Evolutionary conservation across 2,329 filamentous ascomycete species (phyloP).

Genomic region (Cytospora chrysosperma): DNA sequence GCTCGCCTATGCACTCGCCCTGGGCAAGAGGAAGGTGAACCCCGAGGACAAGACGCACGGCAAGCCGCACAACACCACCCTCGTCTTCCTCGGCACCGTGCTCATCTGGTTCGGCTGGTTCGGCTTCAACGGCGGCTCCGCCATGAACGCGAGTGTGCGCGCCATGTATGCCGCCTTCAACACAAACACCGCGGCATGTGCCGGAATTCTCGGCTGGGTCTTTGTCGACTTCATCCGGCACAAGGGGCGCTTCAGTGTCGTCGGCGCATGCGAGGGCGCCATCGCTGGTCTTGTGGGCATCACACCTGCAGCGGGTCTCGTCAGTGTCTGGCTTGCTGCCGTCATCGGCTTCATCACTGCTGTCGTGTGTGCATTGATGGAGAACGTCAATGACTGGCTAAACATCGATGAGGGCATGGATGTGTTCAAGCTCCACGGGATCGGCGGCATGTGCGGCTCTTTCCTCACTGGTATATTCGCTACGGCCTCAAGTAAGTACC

Average conservation of each 20-base stretch:
- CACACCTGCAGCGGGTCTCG: slow-evolving; percentile 56
- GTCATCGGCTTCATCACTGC: slow-evolving; percentile 54
- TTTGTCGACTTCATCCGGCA: slow-evolving; percentile 50
- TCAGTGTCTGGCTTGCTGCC: slow-evolving; percentile 50
- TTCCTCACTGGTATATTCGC: slow-evolving; percentile 59
- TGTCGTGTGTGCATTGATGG: slow-evolving; percentile 45
- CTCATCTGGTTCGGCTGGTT: slow-evolving; percentile 66
- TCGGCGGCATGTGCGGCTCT: slow-evolving; percentile 58
- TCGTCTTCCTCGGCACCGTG: slow-evolving; percentile 63
- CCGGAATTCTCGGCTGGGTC: slow-evolving; percentile 53
- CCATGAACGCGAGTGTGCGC: slow-evolving; percentile 51
- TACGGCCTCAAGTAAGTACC: slow-evolving; percentile 34
- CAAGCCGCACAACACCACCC: slow-evolving; percentile 61
- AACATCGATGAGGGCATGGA: slow-evolving; percentile 58
- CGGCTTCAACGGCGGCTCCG: slow-evolving; percentile 51
- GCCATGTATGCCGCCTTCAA: slow-evolving; percentile 57
- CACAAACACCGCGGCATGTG: slow-evolving; percentile 57
- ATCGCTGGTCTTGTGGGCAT: slow-evolving; percentile 59
- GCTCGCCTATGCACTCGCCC: slow-evolving; percentile 61
- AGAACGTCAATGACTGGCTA: slow-evolving; percentile 50
- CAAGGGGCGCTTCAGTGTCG: slow-evolving; percentile 47
- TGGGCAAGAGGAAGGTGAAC: slow-evolving; percentile 56
- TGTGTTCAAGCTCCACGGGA: slow-evolving; percentile 59
- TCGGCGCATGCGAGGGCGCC: slow-evolving; percentile 53
- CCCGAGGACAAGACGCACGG: slow-evolving; percentile 47